Base-by-base conservation (phyloP, 75 land plant genomes). In the Adiantum capillusveneris region DNA sequence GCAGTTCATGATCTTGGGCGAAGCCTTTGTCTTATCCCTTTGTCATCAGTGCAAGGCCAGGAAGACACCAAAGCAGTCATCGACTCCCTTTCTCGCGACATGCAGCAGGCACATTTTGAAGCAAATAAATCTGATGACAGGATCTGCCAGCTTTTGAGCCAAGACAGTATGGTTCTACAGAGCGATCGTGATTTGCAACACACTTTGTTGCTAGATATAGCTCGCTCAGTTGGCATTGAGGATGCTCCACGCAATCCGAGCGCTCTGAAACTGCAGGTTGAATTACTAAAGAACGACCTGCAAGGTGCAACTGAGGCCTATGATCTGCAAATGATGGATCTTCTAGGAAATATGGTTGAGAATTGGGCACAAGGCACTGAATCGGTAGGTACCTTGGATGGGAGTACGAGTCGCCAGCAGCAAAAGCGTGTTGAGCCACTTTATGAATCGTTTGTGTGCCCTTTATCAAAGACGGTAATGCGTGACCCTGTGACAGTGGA, bases 401-500 rank as follows among this genome's bases (percentile, higher is more conserved):
- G 44, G 11, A 44, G 29, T 36, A 20, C 45, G 1, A 29, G 26
- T n/a, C 18, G 58, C 9, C 70, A 60, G 0, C n/a, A 54, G 58
- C 67, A 58, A 68, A 72, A 52, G 57, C 72, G 37, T 36, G 58
- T 81, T 17, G 85, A 84, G 49, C 89, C 86, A 16, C 71, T 75
- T 2, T 86, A 86, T 31, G 84, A 79, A 3, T 63, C 93, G 1
- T 90, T 90, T 56, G 75, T 69, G 36, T 90, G 91, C 57, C 96
- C 96, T 19, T 64, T 90, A 56, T 81, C 84, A 22, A 72, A 83
- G 62, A 64, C 55, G 36, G 70, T 90, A 51, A 90, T 90, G 96
- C 74, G 73, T 19, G 91, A 90, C 52, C 95, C 90, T 16, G 95
- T 89, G 7, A 80, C 86, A 11, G 39, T 85, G n/a, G 87, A 78